A percentile compares a stretch with the other conserved stretches of the same genome.
These are phyloP conservation scores for Nicotiana undulata DNA, from an alignment of 257 asterid species.

Conservation along the genomic window DNA sequence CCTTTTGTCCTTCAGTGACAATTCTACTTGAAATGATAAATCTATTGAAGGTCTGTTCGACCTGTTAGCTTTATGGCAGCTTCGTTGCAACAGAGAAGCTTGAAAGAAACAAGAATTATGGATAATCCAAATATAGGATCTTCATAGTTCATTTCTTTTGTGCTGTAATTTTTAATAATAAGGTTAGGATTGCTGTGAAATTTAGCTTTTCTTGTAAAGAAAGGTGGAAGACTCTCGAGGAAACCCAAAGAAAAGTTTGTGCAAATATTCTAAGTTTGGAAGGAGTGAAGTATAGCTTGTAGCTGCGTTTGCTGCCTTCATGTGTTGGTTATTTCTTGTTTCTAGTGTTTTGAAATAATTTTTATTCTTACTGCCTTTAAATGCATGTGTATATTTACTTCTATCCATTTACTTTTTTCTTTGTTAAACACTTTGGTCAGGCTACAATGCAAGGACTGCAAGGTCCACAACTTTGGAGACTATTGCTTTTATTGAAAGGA, in stretches of 20 bases:
- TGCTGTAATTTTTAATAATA: background rate
- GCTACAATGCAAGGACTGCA: conserved; percentile 96
- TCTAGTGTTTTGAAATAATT: background rate
- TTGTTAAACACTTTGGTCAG: conserved; percentile 23
- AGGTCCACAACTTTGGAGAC: conserved; percentile 97
- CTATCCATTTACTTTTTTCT: background rate
- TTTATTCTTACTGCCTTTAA: background rate
- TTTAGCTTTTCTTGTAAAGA: background rate
- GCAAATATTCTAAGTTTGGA: background rate
- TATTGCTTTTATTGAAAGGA: conserved; percentile 81
- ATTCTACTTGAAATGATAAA: background rate
- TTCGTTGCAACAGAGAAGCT: background rate
- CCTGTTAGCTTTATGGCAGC: background rate
- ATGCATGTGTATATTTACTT: background rate
- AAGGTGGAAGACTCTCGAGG: background rate
- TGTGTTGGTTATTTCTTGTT: background rate
- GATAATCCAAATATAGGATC: background rate
- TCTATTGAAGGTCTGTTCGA: background rate
- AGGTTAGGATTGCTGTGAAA: background rate
- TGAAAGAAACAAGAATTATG: background rate
- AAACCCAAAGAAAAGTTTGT: conserved; percentile 1
- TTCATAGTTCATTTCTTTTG: background rate
- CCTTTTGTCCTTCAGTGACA: background rate
- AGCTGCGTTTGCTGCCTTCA: background rate
- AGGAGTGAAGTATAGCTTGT: background rate